Percentiles rank a stretch among this genome's conserved stretches.
Evolutionary conservation across 495 filamentous ascomycete genomes (phyloP).

Genomic region (Aspergillus wentii): DNA sequence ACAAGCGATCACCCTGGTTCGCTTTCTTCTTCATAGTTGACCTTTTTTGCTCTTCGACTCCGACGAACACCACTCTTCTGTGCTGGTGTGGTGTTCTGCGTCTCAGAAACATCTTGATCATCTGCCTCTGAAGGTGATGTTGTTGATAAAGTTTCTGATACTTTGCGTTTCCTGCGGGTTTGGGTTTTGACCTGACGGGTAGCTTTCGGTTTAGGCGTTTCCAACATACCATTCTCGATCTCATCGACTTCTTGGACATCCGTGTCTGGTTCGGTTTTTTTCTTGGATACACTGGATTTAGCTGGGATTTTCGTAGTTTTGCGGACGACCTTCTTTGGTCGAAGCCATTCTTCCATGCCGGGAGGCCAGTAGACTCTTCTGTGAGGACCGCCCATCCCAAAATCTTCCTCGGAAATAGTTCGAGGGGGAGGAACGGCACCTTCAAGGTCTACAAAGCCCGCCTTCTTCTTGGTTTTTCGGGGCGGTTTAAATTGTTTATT

Average conservation of each 20-base stretch:
- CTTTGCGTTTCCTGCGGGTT: conserved; percentile 30
- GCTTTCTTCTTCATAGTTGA: conserved; percentile 44
- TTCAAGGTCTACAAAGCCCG: conserved; percentile 44
- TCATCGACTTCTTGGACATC: conserved; percentile 3
- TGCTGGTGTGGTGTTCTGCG: conserved; percentile 6
- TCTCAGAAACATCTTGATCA: conserved; percentile 8
- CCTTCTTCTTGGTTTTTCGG: conserved; percentile 43
- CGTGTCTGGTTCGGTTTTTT: conserved; percentile 11
- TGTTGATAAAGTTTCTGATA: conserved; percentile 18
- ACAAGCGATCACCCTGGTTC: too few species aligned
- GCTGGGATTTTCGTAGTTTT: conserved; percentile 32
- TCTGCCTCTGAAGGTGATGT: conserved; percentile 23
- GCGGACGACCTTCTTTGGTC: conserved; percentile 70
- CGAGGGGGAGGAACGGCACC: conserved; percentile 38
- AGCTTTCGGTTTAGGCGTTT: conserved; percentile 21
- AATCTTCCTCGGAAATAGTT: conserved; percentile 59
- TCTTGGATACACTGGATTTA: conserved; percentile 16
- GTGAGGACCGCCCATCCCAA: conserved; percentile 87
- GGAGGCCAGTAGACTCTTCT: conserved; percentile 87
- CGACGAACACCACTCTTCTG: conserved; percentile 18
- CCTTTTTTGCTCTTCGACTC: conserved; percentile 35
- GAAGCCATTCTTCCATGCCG: conserved; percentile 86
- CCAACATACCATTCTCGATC: conserved; percentile 4
- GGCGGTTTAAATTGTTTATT: conserved; percentile 54
- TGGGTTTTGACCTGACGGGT: conserved; percentile 12